These are phyloP conservation scores for Clavispora vitiphila DNA, from an alignment of 805 yeast species.

Conservation along the genomic window DNA sequence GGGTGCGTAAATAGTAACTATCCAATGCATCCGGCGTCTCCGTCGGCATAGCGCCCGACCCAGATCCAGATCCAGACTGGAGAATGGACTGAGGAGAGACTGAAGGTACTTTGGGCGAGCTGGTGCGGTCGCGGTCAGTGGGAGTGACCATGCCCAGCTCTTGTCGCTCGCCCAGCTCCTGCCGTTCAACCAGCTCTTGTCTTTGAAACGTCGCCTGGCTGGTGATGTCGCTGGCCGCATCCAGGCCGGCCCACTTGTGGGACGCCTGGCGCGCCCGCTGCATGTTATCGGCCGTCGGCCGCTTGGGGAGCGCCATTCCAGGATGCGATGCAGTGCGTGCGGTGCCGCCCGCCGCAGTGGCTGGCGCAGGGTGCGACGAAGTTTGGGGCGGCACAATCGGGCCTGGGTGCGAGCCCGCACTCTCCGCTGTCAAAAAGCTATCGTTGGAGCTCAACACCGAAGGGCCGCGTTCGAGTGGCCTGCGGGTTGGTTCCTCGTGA, in stretches of 20 bases:
- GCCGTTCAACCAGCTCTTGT: background rate
- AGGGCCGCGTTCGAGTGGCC: background rate
- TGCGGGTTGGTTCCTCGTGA: background rate
- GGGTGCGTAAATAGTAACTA: background rate
- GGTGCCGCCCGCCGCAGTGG: no score
- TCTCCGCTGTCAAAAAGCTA: slow-evolving; percentile 15
- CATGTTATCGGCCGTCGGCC: slow-evolving; percentile 13
- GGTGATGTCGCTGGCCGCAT: background rate
- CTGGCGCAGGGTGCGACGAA: no score
- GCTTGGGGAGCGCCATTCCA: slow-evolving; percentile 10
- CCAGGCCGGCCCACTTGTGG: background rate
- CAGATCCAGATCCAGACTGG: no score
- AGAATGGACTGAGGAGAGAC: no score
- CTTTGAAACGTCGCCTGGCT: background rate
- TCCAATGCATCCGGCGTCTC: background rate
- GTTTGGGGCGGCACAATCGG: no score
- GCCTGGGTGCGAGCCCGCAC: background rate
- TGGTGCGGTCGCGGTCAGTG: no score
- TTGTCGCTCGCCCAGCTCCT: background rate
- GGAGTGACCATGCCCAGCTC: background rate
- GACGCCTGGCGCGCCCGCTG: slow-evolving; percentile 13
- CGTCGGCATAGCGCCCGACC: no score
- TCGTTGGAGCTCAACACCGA: slow-evolving; percentile 5
- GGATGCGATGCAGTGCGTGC: no score
- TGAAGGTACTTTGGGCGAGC: no score